phyloP scores from a whole-genome alignment of 345 rosid genomes.

The Gossypium anomalum region DNA sequence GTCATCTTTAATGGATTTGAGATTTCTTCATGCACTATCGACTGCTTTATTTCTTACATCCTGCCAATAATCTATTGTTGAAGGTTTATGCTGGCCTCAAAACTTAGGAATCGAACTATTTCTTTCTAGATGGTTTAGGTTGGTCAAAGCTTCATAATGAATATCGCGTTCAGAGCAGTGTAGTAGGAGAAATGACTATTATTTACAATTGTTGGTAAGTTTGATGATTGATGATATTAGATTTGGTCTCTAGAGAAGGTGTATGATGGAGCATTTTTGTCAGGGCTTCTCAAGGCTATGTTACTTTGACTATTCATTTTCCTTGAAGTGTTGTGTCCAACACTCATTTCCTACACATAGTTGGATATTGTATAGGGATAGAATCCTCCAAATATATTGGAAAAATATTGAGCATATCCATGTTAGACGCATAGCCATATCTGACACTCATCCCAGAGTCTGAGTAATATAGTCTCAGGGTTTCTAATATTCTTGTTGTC shows the following conservation, averaged over 20 bases:
- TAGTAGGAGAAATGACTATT: neutral
- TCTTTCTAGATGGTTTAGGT: neutral
- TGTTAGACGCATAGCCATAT: too few relatives aligned
- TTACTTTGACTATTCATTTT: too few relatives aligned
- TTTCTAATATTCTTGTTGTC: neutral
- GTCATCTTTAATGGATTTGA: neutral
- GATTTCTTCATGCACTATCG: neutral
- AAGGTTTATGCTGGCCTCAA: neutral
- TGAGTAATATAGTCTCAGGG: too few relatives aligned
- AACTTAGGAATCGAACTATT: neutral
- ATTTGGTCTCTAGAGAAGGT: neutral
- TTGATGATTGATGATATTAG: neutral
- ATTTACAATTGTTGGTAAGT: neutral
- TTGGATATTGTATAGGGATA: too few relatives aligned
- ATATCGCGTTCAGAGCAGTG: neutral
- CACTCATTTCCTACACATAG: too few relatives aligned
- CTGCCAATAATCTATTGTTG: neutral
- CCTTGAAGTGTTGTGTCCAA: too few relatives aligned
- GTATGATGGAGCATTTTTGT: neutral
- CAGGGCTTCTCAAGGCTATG: neutral
- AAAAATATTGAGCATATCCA: too few relatives aligned
- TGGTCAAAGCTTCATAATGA: neutral
- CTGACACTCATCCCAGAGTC: too few relatives aligned
- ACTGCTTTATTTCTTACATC: neutral
- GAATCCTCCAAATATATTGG: too few relatives aligned